Evolutionary conservation across 1,284 basidiomycete species (phyloP), one percentile per base, ranked within the genome.

Genomic region (Leccinum pallidistipes): DNA sequence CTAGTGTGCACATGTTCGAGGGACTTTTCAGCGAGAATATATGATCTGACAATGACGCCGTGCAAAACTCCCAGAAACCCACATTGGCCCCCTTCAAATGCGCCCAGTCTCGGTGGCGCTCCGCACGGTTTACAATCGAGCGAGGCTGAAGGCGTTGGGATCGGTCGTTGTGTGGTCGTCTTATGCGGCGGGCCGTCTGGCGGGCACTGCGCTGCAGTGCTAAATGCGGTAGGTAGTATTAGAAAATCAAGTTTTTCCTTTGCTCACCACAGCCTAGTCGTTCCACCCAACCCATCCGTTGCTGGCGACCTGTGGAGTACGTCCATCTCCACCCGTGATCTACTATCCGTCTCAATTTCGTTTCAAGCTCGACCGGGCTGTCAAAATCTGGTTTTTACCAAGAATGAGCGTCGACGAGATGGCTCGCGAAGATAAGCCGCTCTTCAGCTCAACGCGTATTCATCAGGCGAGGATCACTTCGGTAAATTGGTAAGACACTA

Each of bases 231-330:
- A 68, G 66, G 84, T 70, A 11, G 40, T 40, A 14, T 57, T 55
- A 11, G 1, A 50, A 49, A 27, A 55, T 21, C 7, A 57, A 38
- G 24, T 27, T 27, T 34, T 27, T 2, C 53, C 47, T 47, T 58
- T 50, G 50, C 64, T 68, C 51, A 70, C 32, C 29, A 21, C 9
- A 50, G 10, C 27, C 45, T 55, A 90, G 89, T 83, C 85, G 21
- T 91, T 90, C 70, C 87, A 92, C 71, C 80, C 82, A 0, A 72
- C 74, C 5, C 74, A 81, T 58, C 86, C 87, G 14, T 64, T 91
- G 16, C 79, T 92, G 61, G 89, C 89, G 14, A 92, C 90, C 9
- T 87, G 88, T 67, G 90, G 90, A 8, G 90, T 91, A 71, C 63
- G 83, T 74, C 53, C 50, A 55, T 40, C 27, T 18, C 27, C 57